A percentile compares a stretch with the other conserved stretches of the same genome.
These are phyloP conservation scores for Alternaria incomplexa DNA, from an alignment of 2,329 filamentous ascomycete genomes.

Conservation along the genomic window DNA sequence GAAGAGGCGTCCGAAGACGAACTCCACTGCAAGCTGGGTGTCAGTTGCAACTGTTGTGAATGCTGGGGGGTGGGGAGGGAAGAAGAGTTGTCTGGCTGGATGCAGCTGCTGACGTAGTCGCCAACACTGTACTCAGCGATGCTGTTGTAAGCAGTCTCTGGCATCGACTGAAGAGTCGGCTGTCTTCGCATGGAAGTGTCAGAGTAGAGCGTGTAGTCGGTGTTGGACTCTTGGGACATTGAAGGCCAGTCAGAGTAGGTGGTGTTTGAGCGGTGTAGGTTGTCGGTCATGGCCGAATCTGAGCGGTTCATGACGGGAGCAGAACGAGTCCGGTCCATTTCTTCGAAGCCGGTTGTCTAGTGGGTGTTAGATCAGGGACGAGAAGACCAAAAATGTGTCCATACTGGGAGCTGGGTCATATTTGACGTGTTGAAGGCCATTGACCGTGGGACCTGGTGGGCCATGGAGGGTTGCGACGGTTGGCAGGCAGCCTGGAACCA, in stretches of 20 bases:
- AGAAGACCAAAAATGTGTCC: slow-evolving; percentile 36
- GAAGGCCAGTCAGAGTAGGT: slow-evolving; percentile 32
- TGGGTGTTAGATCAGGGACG: slow-evolving; percentile 36
- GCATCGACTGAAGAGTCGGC: slow-evolving; percentile 32
- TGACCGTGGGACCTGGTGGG: slow-evolving; percentile 42
- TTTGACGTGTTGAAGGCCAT: slow-evolving; percentile 36
- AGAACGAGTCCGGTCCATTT: slow-evolving; percentile 45
- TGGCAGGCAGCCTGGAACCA: slow-evolving; percentile 41
- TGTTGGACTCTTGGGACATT: slow-evolving; percentile 26
- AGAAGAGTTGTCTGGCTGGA: slow-evolving; percentile 31
- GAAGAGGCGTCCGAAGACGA: slow-evolving; percentile 43
- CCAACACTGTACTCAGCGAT: slow-evolving; percentile 46
- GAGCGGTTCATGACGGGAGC: slow-evolving; percentile 43
- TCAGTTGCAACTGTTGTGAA: slow-evolving; percentile 38
- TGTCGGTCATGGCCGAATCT: slow-evolving; percentile 30
- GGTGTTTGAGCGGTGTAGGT: slow-evolving; percentile 31
- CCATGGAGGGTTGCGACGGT: slow-evolving; percentile 25
- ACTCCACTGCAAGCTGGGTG: slow-evolving; percentile 40
- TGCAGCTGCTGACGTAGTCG: slow-evolving; percentile 44
- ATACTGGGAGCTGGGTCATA: slow-evolving; percentile 41
- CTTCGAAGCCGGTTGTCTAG: slow-evolving; percentile 30
- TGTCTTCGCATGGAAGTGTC: slow-evolving; percentile 27
- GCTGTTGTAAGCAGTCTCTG: slow-evolving; percentile 24
- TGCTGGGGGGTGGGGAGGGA: slow-evolving; percentile 29
- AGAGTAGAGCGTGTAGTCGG: slow-evolving; percentile 43